Evolutionary conservation across 306 rosid genomes (phyloP), one percentile per base, ranked within the genome.

Genomic region (Canavalia gladiata): DNA sequence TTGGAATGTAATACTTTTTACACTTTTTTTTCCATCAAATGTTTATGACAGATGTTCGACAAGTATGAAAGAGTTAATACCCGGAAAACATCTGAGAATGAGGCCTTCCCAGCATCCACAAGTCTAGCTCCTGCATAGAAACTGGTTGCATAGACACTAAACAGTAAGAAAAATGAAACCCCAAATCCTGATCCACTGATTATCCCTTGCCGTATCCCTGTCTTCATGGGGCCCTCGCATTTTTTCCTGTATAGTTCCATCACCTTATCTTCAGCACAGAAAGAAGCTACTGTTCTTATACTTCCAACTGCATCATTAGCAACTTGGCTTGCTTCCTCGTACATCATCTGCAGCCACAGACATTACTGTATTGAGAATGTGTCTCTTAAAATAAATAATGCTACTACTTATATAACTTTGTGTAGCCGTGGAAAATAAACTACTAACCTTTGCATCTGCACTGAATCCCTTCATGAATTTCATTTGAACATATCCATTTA

Each of bases 291-390:
- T 0, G 96, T 94, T 84, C 98, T 90, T 84, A 94, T 92, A 72
- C 98, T 90, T 51, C 98, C 97, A 58, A 94, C 97, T 1, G 97
- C 98, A 69, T 94, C 98, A 64, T 85, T 92, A 7, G 97, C 98
- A 47, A 94, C 94, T 82, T 92, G 98, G 72, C 97, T 94, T 6
- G 97, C 98, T 33, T 92, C 97, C 86, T 92, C 98, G 28, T 94
- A 92, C 98, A 78, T 92, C 86, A 79, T 69, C 98, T 93, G 86
- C 86, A 83, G 1, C 65, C 59, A 30, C 82, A 51, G 54, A 60
- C 80, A 57, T 70, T 52, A 50, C 39, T 31, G 42, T 7, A 47
- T 69, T 42, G 18, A 71, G 29, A 60, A 58, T 66, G 74, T 50
- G 0, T 6, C 41, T 28, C 43, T 47, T 47, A 56, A 46, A 8